Percentiles rank a stretch among this genome's conserved stretches.
Evolutionary conservation across 1,284 basidiomycete genomes (phyloP).

Genomic region (Leucocoprinus gongylophorus): DNA sequence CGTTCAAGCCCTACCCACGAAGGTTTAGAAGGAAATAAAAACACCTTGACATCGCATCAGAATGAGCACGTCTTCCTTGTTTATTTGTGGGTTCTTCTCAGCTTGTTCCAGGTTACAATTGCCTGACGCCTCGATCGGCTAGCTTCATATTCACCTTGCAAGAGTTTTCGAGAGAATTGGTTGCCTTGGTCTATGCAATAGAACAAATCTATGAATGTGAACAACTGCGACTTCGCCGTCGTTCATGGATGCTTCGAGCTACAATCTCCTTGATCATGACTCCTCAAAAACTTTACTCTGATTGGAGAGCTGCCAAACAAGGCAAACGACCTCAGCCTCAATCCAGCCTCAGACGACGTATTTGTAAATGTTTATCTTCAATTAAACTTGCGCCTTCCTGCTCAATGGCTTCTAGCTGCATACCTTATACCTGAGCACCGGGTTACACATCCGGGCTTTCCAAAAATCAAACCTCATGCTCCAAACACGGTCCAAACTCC

Average conservation of each 20-base stretch:
- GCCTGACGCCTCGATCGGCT: neutral
- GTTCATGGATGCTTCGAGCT: slow-evolving; percentile 10
- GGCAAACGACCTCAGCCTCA: slow-evolving; percentile 2
- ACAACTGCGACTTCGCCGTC: slow-evolving; percentile 26
- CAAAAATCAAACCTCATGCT: slow-evolving; percentile 75
- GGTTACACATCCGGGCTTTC: slow-evolving; percentile 65
- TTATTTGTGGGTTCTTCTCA: slow-evolving; percentile 68
- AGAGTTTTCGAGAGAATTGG: slow-evolving; percentile 81
- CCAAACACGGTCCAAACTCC: slow-evolving; percentile 83
- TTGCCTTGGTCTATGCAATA: slow-evolving; percentile 78
- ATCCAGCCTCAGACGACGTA: slow-evolving; percentile 20
- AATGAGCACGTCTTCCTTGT: slow-evolving; percentile 76
- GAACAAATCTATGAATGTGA: slow-evolving; percentile 63
- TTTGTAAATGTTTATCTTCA: slow-evolving; percentile 34
- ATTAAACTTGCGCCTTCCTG: neutral
- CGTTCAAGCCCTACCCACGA: slow-evolving; percentile 10
- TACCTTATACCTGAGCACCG: slow-evolving; percentile 56
- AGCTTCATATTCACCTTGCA: slow-evolving; percentile 93
- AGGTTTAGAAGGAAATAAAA: slow-evolving; percentile 10
- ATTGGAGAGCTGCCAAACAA: neutral
- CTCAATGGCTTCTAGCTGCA: slow-evolving; percentile 37
- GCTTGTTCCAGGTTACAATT: neutral
- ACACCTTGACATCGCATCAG: slow-evolving; percentile 24
- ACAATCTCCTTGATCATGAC: slow-evolving; percentile 3
- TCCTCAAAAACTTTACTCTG: slow-evolving; percentile 14